Evolutionary conservation across 2,329 filamentous ascomycete species (phyloP).

Genomic region (Bipolaris gigantea): DNA sequence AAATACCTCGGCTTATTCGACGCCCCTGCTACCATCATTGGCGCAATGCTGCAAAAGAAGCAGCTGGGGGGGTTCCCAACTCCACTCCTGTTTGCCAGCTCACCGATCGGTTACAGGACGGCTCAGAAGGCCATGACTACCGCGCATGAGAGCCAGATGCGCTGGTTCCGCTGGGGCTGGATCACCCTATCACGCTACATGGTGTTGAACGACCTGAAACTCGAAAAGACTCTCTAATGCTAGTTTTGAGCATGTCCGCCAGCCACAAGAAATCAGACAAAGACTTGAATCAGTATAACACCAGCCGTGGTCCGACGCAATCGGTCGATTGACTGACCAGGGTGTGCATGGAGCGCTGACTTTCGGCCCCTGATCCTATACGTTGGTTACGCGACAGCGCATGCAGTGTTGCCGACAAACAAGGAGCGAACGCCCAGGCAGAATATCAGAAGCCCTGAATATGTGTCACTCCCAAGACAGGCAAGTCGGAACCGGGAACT

Average conservation of each 20-base stretch:
- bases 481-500: constrained; percentile 16
- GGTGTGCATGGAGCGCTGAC: not conserved
- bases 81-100: constrained; percentile 71
- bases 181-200: constrained; percentile 91
- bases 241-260: too few species aligned
- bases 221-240: constrained; percentile 51
- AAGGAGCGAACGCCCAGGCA: constrained; percentile 1
- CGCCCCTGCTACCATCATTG: constrained; percentile 67
- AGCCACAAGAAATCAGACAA: not conserved
- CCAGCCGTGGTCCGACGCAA: not conserved
- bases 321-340: not conserved
- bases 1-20: constrained; percentile 85
- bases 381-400: constrained; percentile 2
- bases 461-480: constrained; percentile 7
- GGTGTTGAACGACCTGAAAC: constrained; percentile 84
- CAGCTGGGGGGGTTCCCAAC: constrained; percentile 58
- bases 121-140: constrained; percentile 86
- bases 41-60: constrained; percentile 53
- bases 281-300: not conserved
- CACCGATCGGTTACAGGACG: constrained; percentile 62
- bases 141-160: constrained; percentile 94
- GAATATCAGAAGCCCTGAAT: not conserved
- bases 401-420: not conserved
- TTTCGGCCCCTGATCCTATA: not conserved
- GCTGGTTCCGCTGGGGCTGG: constrained; percentile 97